Base-by-base conservation (phyloP, 441 rosid species). In the Populus tomentosa region DNA sequence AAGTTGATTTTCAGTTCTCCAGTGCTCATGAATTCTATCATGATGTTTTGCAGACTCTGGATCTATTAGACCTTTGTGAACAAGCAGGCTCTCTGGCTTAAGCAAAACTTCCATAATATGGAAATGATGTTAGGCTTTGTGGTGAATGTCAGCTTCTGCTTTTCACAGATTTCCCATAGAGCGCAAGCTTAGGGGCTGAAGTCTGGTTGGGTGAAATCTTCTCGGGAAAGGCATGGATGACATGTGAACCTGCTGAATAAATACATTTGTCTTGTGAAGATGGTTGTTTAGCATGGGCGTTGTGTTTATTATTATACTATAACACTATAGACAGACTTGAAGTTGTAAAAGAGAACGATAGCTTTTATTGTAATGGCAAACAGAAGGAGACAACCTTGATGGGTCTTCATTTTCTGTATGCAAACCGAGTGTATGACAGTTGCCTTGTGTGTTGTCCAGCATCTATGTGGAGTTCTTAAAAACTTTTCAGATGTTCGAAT, bases 31-130 rank as follows among this genome's bases (percentile, higher is more conserved):
- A 46, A 11, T 56, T 3, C 32, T 69, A 33, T 61, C 26, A n/a
- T 82, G 77, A 40, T 79, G 70, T 80, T 71, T 18, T 89, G 89
- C 90, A 95, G 98, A 93, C 97, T n/a, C 80, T 95, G 85, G 93
- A 90, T 78, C 90, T 93, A 38, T 80, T 93, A 80, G 98, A 91
- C 78, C 97, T 95, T n/a, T 95, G 98, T 68, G 96, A 95, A 80
- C 94, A 93, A 83, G 94, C 94, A 2, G 95, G 97, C 77, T 85
- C 94, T 50, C 32, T 83, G 59, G 87, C 89, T 64, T 91, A 84
- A 87, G 78, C 85, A 35, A 35, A 71, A 77, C 23, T 61, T 30
- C 79, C 71, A 14, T 75, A 71, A 53, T 42, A 53, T 70, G 82
- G 74, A 53, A 77, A 78, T 67, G 77, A 75, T 53, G 72, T 75